phyloP scores from a whole-genome alignment of 2,329 filamentous ascomycete species.

The Coniella vitis region DNA sequence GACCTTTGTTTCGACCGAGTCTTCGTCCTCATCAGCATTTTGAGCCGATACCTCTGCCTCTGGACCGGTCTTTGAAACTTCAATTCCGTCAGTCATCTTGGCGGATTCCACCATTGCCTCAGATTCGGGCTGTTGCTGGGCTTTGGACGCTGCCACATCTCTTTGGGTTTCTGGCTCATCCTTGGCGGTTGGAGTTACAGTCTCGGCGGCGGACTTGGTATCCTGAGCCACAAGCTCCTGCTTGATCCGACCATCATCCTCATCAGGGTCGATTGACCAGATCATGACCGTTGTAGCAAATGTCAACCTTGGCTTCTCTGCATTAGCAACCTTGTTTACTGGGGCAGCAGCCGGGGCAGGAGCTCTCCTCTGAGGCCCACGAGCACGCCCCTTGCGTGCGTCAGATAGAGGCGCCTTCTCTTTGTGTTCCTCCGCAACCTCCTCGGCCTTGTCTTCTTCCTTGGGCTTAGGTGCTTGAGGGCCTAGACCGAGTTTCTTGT shows the following conservation, averaged over 20 bases:
- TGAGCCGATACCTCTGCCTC: slow-evolving; percentile 14
- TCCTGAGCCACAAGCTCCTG: slow-evolving; percentile 13
- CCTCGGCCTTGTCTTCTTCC: slow-evolving; percentile 52
- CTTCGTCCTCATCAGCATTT: slow-evolving; percentile 10
- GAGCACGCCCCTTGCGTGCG: slow-evolving; percentile 82
- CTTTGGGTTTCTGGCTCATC: slow-evolving; percentile 10
- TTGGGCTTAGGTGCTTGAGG: slow-evolving; percentile 62
- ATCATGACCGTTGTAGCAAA: slow-evolving; percentile 42
- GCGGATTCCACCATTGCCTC: slow-evolving; percentile 1
- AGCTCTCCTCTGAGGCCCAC: slow-evolving; percentile 63
- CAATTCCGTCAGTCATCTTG: slow-evolving; percentile 1
- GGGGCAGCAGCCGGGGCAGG: slow-evolving; percentile 27
- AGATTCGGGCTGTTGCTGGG: not conserved
- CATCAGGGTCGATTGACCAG: slow-evolving; percentile 47
- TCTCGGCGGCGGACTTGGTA: slow-evolving; percentile 12
- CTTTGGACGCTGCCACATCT: slow-evolving; percentile 4
- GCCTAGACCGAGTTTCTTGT: slow-evolving; percentile 79
- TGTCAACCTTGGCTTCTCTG: slow-evolving; percentile 32
- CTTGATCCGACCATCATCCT: slow-evolving; percentile 35
- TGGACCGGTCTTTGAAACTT: slow-evolving; percentile 18
- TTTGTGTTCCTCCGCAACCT: slow-evolving; percentile 47
- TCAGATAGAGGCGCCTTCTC: slow-evolving; percentile 79
- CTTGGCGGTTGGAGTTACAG: not conserved
- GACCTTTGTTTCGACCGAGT: slow-evolving; percentile 9
- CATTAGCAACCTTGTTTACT: slow-evolving; percentile 24